Conservation (phyloP, 208 protist species). For the Entamoeba histolytica region DNA sequence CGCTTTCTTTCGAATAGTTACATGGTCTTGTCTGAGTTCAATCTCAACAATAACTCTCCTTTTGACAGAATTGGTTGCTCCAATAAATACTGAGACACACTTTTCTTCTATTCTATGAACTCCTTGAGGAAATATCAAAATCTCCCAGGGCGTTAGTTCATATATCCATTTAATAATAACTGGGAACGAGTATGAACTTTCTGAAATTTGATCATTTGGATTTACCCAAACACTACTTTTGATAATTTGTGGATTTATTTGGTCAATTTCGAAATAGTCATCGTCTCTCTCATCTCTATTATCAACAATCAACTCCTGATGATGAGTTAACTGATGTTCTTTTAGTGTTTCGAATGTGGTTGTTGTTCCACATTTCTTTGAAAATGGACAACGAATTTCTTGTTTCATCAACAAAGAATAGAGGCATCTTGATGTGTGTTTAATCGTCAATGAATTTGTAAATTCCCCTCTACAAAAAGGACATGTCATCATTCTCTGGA, state of each 20-base stretch:
- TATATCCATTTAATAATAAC: not conserved
- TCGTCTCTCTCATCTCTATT: no score
- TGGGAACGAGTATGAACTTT: not conserved
- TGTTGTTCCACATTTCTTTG: not conserved
- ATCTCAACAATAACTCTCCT: not conserved
- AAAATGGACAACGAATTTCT: not conserved
- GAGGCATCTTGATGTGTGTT: not conserved
- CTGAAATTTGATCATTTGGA: not conserved
- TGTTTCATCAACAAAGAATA: not conserved
- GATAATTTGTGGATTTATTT: not conserved
- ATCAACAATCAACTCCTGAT: not conserved
- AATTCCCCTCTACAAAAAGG: not conserved
- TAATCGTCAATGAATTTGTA: not conserved
- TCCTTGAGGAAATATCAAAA: not conserved
- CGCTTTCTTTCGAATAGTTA: not conserved
- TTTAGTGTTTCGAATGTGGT: not conserved
- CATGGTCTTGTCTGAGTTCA: not conserved
- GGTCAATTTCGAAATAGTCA: no score
- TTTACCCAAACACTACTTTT: not conserved
- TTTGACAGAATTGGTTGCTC: not conserved
- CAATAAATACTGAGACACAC: not conserved
- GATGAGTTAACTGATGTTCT: not conserved
- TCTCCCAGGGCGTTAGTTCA: not conserved
- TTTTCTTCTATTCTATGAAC: not conserved
- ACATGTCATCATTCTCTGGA: not conserved